phyloP scores from a whole-genome alignment of 768 basidiomycete genomes.

The Dendrothele bispora region DNA sequence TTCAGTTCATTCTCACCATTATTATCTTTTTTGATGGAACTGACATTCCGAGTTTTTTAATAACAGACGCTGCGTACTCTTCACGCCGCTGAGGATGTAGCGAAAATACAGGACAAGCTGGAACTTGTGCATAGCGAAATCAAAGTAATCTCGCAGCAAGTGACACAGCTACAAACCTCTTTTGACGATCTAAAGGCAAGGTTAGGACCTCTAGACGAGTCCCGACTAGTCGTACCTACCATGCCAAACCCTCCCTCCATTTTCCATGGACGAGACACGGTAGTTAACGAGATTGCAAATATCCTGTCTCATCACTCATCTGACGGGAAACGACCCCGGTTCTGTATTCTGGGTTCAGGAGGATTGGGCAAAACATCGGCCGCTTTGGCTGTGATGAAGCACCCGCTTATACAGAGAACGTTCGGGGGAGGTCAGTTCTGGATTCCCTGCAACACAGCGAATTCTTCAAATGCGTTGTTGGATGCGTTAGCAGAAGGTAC shows the following conservation, averaged over 20 bases:
- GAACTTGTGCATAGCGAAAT: neutral
- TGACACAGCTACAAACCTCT: neutral
- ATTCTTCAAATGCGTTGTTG: conserved; percentile 21
- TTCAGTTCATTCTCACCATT: neutral
- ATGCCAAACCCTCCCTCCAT: conserved; percentile 11
- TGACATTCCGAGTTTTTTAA: neutral
- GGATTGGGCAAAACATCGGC: no score
- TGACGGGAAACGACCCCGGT: neutral
- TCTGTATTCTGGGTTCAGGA: no score
- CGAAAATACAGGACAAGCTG: neutral
- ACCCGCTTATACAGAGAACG: conserved; percentile 15
- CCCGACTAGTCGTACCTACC: neutral
- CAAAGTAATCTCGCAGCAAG: neutral
- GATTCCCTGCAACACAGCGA: conserved; percentile 33
- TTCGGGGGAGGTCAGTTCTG: conserved; percentile 27
- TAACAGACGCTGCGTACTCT: neutral
- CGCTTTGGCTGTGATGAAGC: conserved; percentile 31
- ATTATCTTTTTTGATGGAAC: neutral
- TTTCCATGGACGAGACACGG: conserved; percentile 14
- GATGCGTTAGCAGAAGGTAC: conserved; percentile 10
- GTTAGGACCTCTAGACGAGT: neutral
- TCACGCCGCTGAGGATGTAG: neutral
- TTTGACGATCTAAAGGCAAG: neutral
- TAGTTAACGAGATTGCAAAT: conserved; percentile 9
- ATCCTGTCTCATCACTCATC: conserved; percentile 3